Conservation (phyloP, 2,329 filamentous ascomycete genomes). For the Hypomyces rosellus region DNA sequence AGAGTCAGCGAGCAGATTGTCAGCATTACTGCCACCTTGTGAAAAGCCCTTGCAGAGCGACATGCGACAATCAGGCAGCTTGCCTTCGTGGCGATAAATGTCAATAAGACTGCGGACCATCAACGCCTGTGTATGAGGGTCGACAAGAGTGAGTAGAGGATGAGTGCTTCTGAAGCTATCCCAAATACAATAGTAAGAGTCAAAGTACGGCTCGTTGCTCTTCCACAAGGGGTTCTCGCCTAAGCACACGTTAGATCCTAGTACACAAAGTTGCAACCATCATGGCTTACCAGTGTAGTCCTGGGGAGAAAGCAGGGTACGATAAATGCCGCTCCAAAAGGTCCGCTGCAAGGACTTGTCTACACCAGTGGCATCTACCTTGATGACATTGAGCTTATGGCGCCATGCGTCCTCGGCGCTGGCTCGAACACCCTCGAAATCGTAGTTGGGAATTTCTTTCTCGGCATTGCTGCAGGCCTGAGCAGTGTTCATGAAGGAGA, state of each 20-base stretch:
- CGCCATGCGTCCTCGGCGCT: slow-evolving; percentile 56
- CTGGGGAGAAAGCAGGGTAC: slow-evolving; percentile 63
- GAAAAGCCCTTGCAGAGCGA: slow-evolving; percentile 68
- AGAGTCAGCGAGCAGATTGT: slow-evolving; percentile 63
- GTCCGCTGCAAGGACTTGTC: slow-evolving; percentile 52
- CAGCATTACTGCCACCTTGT: slow-evolving; percentile 71
- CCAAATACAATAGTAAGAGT: slow-evolving; percentile 65
- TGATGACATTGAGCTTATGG: slow-evolving; percentile 54
- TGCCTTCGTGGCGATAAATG: slow-evolving; percentile 62
- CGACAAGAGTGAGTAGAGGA: slow-evolving; percentile 63
- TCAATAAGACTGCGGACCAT: slow-evolving; percentile 69
- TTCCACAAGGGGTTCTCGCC: slow-evolving; percentile 68
- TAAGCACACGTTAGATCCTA: slow-evolving; percentile 16
- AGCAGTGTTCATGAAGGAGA: slow-evolving; percentile 63
- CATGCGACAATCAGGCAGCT: slow-evolving; percentile 72
- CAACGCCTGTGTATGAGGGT: slow-evolving; percentile 58
- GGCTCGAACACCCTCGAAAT: slow-evolving; percentile 51
- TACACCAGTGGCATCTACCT: slow-evolving; percentile 48
- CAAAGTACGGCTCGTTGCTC: slow-evolving; percentile 66
- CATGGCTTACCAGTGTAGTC: slow-evolving; percentile 52
- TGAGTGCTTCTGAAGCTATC: slow-evolving; percentile 67
- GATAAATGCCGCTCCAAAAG: slow-evolving; percentile 68
- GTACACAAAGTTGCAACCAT: too few relatives aligned
- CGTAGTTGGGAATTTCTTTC: slow-evolving; percentile 59
- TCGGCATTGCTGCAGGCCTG: slow-evolving; percentile 67